Evolutionary conservation across 2,329 filamentous ascomycete genomes (phyloP), one percentile per base, ranked within the genome.

Genomic region (Akanthomyces muscarius): DNA sequence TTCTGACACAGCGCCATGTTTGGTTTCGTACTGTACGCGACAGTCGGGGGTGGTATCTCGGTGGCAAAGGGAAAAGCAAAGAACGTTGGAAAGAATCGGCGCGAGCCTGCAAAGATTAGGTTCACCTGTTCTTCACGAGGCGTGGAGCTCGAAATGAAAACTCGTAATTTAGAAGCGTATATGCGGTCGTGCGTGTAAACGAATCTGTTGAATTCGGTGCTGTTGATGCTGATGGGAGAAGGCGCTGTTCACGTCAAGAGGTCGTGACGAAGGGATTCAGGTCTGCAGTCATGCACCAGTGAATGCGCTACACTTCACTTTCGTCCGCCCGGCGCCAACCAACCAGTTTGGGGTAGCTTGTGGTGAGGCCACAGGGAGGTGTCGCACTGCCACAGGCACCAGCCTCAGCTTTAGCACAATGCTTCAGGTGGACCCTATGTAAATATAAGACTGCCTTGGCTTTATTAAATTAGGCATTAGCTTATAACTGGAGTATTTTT

Each of bases 1-100:
- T 96, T 96, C 72, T 90, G 86, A 74, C 92, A 97, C 59, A 98
- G 85, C 69, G 92, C 89, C 92, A 97, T 97, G 65, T 62, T 75
- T 66, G 16, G 44, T 41, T 21, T 44, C 21, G 25, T 11, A 30
- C 21, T 21, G 60, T 23, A 33, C 44, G 60, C 30, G 13, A 52
- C 36, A 36, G 42, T 42, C 44, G 57, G 33, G 1, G 48, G 36
- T 23, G 38, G 41, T 47, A 53, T 53, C 38, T 45, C 25, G 47
- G 48, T 53, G 58, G 48, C 41, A 10, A 51, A 28, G 23, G 5
- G 4, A 50, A 28, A 21, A 59, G 36, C 16, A 41, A 50, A 48
- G 42, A 36, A 1, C 6, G 55, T 25, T 47, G 58, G 25, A 23
- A 53, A 16, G 4, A 53, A 52, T n/a, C 36, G n/a, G 47, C 41